Percentiles rank a stretch among this genome's conserved stretches.
phyloP scores from a whole-genome alignment of 2,329 filamentous ascomycete genomes.

The Fusarium nygamai region DNA sequence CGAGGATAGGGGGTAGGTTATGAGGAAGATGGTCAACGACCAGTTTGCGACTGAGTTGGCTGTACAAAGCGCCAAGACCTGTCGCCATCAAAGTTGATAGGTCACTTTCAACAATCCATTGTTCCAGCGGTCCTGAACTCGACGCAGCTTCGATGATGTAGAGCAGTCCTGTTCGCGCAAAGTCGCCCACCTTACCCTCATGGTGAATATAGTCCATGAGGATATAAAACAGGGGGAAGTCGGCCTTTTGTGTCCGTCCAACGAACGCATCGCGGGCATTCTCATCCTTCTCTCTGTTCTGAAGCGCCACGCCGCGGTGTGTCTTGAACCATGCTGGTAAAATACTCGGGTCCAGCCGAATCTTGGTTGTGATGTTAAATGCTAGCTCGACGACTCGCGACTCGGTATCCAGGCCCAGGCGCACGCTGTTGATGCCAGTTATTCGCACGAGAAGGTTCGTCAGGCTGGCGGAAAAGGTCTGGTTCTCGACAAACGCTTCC shows the following conservation, averaged over 20 bases:
- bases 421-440: conserved; percentile 76
- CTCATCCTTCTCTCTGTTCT: conserved; percentile 52
- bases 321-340: conserved; percentile 91
- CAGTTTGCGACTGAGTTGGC: conserved; percentile 77
- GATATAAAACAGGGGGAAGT: conserved; percentile 96
- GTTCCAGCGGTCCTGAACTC: conserved; percentile 82
- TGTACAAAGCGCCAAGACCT: conserved; percentile 81
- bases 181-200: conserved; percentile 93
- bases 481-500: conserved; percentile 90
- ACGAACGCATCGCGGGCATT: conserved; percentile 82
- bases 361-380: conserved; percentile 97
- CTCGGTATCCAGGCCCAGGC: conserved; percentile 83
- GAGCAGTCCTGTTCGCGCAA: conserved; percentile 90
- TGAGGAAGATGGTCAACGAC: conserved; percentile 81
- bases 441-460: conserved; percentile 87
- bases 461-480: conserved; percentile 84
- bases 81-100: conserved; percentile 97
- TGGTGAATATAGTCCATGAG: conserved; percentile 97
- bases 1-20: conserved; percentile 82
- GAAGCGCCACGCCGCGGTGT: conserved; percentile 41
- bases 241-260: conserved; percentile 85
- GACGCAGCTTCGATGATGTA: conserved; percentile 97
- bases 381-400: conserved; percentile 89
- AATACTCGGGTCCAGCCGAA: conserved; percentile 86
- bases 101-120: conserved; percentile 97